A percentile compares a stretch with the other conserved stretches of the same genome.
Conservation (phyloP, 75 land plant genomes). For the Larix kaempferi region DNA sequence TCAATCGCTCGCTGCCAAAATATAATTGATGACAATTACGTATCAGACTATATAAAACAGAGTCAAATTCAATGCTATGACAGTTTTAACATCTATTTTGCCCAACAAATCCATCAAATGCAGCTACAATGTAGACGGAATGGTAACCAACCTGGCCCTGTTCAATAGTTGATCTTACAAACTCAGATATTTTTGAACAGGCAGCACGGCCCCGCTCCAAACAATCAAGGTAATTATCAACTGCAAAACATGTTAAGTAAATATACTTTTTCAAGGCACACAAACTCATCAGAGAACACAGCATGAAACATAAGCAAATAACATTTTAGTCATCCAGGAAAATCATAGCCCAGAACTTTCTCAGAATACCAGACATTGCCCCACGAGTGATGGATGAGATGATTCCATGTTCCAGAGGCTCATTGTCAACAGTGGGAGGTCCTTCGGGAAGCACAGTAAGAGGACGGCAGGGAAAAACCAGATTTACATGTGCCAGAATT, state of each 20-base stretch:
- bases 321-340: not conserved
- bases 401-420: conserved; percentile 67
- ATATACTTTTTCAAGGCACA: not conserved
- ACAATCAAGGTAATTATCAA: conserved; percentile 66
- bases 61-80: not conserved
- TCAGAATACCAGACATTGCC: conserved; percentile 58
- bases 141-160: conserved; percentile 23
- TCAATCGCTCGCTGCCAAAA: conserved; percentile 4
- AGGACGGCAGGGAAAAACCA: conserved; percentile 69
- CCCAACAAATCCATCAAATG: not conserved
- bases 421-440: conserved; percentile 31
- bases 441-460: conserved; percentile 38
- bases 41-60: not conserved
- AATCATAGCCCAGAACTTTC: not conserved
- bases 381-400: conserved; percentile 81
- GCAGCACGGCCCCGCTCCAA: conserved; percentile 77
- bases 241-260: conserved; percentile 24
- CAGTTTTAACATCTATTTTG: not conserved
- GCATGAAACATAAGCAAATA: not conserved
- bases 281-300: not conserved
- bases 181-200: conserved; percentile 58
- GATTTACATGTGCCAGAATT: conserved; percentile 51
- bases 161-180: conserved; percentile 59
- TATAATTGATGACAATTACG: not conserved
- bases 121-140: not conserved